These are phyloP conservation scores for Trichoderma arundinaceum DNA, from an alignment of 2,329 filamentous ascomycete species.

Conservation along the genomic window DNA sequence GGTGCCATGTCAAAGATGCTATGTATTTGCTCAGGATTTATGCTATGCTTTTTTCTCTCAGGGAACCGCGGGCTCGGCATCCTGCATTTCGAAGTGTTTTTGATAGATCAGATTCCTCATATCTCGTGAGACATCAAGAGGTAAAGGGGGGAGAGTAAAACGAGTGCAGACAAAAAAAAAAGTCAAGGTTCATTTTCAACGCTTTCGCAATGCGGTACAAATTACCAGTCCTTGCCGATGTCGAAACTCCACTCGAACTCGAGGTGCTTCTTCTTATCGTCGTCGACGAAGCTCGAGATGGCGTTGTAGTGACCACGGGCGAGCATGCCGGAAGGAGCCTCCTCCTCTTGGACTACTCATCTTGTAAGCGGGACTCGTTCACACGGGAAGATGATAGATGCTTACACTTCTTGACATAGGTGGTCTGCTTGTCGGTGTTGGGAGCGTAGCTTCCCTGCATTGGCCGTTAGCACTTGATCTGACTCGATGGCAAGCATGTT, in stretches of 20 bases:
- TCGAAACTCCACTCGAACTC: conserved; percentile 96
- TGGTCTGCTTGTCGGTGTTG: conserved; percentile 83
- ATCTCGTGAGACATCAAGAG: conserved; percentile 19
- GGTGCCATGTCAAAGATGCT: not conserved
- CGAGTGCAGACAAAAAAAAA: conserved; percentile 22
- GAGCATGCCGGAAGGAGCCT: conserved; percentile 89
- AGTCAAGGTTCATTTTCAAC: not conserved
- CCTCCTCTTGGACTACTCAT: conserved; percentile 80
- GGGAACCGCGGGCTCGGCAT: not conserved
- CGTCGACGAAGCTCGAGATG: conserved; percentile 88
- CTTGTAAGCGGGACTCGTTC: conserved; percentile 25
- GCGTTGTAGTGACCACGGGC: conserved; percentile 90
- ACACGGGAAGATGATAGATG: conserved; percentile 33
- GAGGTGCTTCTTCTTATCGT: conserved; percentile 89
- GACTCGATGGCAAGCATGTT: not conserved
- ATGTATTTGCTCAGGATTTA: conserved; percentile 18
- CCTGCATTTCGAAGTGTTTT: conserved; percentile 11
- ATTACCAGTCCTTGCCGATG: conserved; percentile 93
- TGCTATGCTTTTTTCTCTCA: conserved; percentile 23
- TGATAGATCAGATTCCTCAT: conserved; percentile 21
- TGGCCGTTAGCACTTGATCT: conserved; percentile 36
- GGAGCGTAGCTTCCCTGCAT: conserved; percentile 86
- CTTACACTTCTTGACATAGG: conserved; percentile 93
- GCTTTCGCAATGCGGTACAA: conserved; percentile 2
- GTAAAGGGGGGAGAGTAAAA: conserved; percentile 3